A percentile compares a stretch with the other conserved stretches of the same genome.
Conservation (phyloP, 2,329 filamentous ascomycete genomes). For the Colletotrichum sp. region DNA sequence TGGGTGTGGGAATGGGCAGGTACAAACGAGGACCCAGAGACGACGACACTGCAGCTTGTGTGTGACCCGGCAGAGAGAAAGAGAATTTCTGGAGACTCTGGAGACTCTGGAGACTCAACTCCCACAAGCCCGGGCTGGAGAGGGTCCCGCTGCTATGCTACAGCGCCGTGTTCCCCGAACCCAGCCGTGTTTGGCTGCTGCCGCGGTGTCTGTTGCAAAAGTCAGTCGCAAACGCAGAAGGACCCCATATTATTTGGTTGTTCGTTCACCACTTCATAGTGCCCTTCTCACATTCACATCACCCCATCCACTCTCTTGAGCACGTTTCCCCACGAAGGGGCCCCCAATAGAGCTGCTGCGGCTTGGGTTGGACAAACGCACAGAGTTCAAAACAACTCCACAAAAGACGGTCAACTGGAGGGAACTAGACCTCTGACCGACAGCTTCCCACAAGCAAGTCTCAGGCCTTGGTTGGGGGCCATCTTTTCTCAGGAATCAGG, state of each 20-base stretch:
- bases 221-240: neutral
- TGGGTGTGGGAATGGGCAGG: neutral
- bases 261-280: neutral
- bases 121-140: neutral
- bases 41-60: neutral
- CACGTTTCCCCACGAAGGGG: constrained; percentile 19
- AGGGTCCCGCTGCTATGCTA: neutral
- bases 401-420: neutral
- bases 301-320: constrained; percentile 21
- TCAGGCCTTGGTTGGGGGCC: neutral
- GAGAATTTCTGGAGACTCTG: neutral
- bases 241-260: neutral
- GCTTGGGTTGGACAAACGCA: neutral
- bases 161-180: neutral
- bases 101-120: neutral
- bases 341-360: neutral
- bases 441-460: neutral
- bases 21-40: neutral
- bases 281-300: neutral
- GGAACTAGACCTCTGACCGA: neutral
- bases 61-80: neutral
- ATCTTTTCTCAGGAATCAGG: neutral
- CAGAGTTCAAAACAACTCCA: constrained; percentile 19
- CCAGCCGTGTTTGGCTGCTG: neutral
- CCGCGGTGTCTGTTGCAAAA: neutral